Conservation (phyloP, 2,329 filamentous ascomycete genomes). For the Macrophomina phaseolina region DNA sequence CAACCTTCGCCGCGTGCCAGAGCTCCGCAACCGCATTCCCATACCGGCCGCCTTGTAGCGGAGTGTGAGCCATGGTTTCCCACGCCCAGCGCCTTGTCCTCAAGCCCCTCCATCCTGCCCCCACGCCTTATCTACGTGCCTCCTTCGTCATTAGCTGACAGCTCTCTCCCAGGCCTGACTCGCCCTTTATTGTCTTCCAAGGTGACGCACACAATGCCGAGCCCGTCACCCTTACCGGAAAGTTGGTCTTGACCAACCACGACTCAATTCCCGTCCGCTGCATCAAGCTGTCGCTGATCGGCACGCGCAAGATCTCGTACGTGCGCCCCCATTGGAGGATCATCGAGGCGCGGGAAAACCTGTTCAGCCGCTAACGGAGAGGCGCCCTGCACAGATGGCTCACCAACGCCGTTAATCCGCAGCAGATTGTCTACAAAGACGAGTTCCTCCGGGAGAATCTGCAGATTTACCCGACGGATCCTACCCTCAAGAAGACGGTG, state of each 20-base stretch:
- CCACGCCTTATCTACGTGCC: background rate
- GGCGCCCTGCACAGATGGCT: constrained; percentile 38
- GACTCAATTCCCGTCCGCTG: constrained; percentile 55
- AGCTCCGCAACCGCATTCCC: constrained; percentile 1
- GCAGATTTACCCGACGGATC: constrained; percentile 52
- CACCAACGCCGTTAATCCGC: constrained; percentile 45
- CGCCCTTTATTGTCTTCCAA: constrained; percentile 57
- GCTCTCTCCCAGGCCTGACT: constrained; percentile 45
- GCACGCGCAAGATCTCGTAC: constrained; percentile 55
- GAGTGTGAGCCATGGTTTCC: background rate
- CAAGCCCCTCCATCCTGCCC: background rate
- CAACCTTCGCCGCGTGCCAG: background rate
- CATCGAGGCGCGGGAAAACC: background rate
- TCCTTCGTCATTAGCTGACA: background rate
- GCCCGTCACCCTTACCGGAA: constrained; percentile 52
- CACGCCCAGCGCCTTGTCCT: constrained; percentile 52
- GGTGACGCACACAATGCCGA: constrained; percentile 54
- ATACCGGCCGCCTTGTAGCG: constrained; percentile 51
- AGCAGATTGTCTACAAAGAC: constrained; percentile 53
- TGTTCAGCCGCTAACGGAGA: constrained; percentile 7
- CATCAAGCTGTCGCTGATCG: constrained; percentile 54
- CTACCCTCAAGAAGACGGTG: constrained; percentile 42
- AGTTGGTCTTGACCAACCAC: constrained; percentile 53
- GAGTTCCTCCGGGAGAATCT: constrained; percentile 54
- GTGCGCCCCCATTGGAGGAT: constrained; percentile 30